Conservation (phyloP, 2,329 filamentous ascomycete species). For the Diaporthe sp. region DNA sequence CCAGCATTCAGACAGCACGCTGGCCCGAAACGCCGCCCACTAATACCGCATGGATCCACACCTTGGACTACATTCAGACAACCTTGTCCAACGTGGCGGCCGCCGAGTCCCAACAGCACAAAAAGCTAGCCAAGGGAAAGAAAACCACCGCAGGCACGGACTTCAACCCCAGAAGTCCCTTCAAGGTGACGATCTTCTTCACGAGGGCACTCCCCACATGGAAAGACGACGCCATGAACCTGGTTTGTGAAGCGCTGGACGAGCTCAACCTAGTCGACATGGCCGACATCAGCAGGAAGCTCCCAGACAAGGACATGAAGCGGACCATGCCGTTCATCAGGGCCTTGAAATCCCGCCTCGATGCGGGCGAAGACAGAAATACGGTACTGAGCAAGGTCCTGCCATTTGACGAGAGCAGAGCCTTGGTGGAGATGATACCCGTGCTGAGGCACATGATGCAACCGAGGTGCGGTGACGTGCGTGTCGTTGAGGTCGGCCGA, state of each 20-base stretch:
- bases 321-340: background rate
- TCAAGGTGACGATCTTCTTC: constrained; percentile 6
- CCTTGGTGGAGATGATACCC: constrained; percentile 5
- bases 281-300: background rate
- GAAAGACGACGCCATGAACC: constrained; percentile 7
- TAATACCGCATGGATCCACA: constrained; percentile 2
- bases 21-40: background rate
- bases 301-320: constrained; percentile 3
- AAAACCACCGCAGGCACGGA: constrained; percentile 4
- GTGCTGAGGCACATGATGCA: constrained; percentile 7
- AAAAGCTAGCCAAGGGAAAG: constrained; percentile 5
- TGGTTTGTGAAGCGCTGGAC: constrained; percentile 4
- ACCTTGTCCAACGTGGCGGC: background rate
- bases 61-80: constrained; percentile 2
- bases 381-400: constrained; percentile 5
- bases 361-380: constrained; percentile 7
- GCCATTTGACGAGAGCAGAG: constrained; percentile 2
- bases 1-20: constrained; percentile 4
- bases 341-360: background rate
- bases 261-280: constrained; percentile 2
- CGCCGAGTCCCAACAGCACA: constrained; percentile 3
- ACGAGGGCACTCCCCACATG: constrained; percentile 6
- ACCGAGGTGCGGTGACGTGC: background rate
- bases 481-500: background rate
- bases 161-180: background rate